Evolutionary conservation across 177 flowering plant species (phyloP), one percentile per base, ranked within the genome.

Genomic region (Vitis hybrid): DNA sequence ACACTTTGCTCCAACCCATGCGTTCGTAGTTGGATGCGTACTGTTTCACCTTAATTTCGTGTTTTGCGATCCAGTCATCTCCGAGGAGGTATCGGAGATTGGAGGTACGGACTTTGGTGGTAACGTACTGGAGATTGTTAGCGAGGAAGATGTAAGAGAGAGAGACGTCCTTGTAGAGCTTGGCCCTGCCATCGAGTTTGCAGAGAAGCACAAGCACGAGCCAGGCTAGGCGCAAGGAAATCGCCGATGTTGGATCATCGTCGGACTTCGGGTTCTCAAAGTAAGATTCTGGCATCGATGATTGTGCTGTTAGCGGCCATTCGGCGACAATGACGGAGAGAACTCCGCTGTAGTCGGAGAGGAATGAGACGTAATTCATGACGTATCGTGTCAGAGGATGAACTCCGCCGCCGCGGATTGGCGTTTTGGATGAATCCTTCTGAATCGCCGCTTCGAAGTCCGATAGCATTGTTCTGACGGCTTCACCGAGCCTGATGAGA

Each of bases 301-400:
- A 12, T 2, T 72, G 66, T 0, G 52, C 49, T 0, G 64, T 64
- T 17, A 76, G 49, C 1, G 89, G 87, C 75, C 72, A 80, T 17
- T 91, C 91, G 11, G 88, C 88, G 18, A 86, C 40, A 8, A 91
- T 86, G 60, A 89, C 90, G 50, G 80, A 48, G 21, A 95, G 82
- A 2, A 77, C 51, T 1, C 69, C 85, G 66, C 78, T 79, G 86
- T 95, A 91, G 49, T 89, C 94, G 17, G 85, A 70, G 52, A 95
- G 85, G 78, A 89, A 81, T 30, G 78, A 59, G 10, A 95, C 27
- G 84, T 87, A 95, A 68, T 90, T 91, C 98, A 91, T 95, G 48
- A 91, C 96, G 73, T 93, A 87, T 18, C 92, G 87, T 0, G 97
- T 90, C 0, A 95, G 82, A 0, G 97, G 98, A 70, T 95, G 99